Evolutionary conservation across 2,329 filamentous ascomycete species (phyloP), one percentile per base, ranked within the genome.

Genomic region (Daldinia sp.): DNA sequence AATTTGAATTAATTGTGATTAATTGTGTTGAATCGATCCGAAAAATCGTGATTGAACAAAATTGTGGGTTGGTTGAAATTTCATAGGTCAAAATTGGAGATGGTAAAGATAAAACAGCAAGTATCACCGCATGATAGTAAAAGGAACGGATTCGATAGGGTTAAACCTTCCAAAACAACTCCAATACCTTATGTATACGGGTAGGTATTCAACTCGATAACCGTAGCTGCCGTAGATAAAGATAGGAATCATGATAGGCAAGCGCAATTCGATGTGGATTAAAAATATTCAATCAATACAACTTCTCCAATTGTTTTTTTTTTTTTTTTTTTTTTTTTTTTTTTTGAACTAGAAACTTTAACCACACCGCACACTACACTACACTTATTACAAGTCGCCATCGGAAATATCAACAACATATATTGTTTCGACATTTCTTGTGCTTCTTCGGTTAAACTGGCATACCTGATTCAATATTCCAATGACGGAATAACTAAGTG

Each of bases 91-190:
- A 33, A 33, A 33, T 51, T 51, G 46, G 15, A 12, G 18, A 51
- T 18, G 46, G 26, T 51, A 51, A 33, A 51, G 26, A 51, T 51
- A 28, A 51, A 18, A 18, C 20, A 23, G 26, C 23, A 28, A 30
- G 46, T 33, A 51, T 33, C 46, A 33, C 46, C 33, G 15, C 26
- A 51, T 51, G 15, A 51, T 51, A 51, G 9, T 15, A 33, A 28
- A 26, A 39, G 13, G 12, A 39, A 4, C 1, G 35, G 35, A 39
- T 39, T 39, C 12, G 35, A 18, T 42, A 20, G 20, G 50, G 35
- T 53, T 50, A 37, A 60, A 51, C 35, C 35, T 60, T 67, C 54
- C n/a, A 60, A 50, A 63, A 63, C n/a, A 41, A 23, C 26, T 33
- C n/a, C 13, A 23, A 54, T 37, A 54, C 20, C 20, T 23, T 23